phyloP scores from a whole-genome alignment of 164 flowering plant species.

The Platanus orientalis region DNA sequence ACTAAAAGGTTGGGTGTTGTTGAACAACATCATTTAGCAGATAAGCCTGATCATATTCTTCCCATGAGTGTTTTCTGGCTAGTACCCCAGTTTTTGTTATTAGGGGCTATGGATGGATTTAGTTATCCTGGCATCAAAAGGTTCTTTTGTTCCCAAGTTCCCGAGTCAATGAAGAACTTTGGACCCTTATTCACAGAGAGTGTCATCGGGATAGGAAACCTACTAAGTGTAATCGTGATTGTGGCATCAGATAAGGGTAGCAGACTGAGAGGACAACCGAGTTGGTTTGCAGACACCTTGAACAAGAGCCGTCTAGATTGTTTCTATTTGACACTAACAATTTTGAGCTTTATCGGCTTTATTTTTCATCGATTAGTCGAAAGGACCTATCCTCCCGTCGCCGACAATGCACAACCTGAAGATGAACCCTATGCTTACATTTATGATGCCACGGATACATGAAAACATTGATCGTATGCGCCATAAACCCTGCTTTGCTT shows the following conservation, averaged over 20 bases:
- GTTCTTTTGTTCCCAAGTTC: no score
- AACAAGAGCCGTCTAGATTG: conserved; percentile 21
- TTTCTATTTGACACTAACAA: conserved; percentile 15
- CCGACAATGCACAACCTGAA: no score
- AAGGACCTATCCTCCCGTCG: background rate
- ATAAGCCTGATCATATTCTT: conserved; percentile 7
- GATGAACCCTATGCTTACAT: no score
- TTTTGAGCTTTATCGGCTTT: conserved; percentile 11
- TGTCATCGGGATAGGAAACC: conserved; percentile 19
- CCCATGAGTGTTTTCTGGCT: conserved; percentile 22
- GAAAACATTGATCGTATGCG: no score
- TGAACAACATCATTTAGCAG: conserved; percentile 1
- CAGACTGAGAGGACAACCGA: conserved; percentile 5
- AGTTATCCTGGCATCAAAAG: no score
- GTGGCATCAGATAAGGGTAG: conserved; percentile 7
- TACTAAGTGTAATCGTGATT: conserved; percentile 16
- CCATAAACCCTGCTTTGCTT: no score
- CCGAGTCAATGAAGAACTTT: no score
- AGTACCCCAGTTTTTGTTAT: conserved; percentile 20
- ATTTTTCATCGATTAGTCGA: conserved; percentile 2
- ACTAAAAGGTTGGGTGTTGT: conserved; percentile 5
- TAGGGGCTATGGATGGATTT: conserved; percentile 8
- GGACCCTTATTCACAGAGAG: conserved; percentile 6
- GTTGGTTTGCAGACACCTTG: conserved; percentile 21
- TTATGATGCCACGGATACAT: no score